Evolutionary conservation across 2,329 filamentous ascomycete species (phyloP).

Genomic region (Diaporthe australafricana): DNA sequence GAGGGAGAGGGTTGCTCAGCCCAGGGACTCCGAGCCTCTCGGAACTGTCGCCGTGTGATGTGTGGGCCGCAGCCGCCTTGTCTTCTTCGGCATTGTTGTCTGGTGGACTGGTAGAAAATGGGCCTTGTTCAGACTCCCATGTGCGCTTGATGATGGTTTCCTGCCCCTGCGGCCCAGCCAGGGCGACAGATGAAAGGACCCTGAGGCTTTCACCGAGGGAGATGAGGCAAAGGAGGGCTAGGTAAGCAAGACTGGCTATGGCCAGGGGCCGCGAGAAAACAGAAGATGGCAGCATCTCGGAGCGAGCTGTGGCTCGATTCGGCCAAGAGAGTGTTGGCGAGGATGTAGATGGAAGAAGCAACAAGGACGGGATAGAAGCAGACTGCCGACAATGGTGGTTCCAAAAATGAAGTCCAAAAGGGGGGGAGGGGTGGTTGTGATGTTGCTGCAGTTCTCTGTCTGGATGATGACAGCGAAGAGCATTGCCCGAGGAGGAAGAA

Average conservation of each 20-base stretch:
- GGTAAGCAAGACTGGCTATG: slow-evolving; percentile 11
- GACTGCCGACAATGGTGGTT: slow-evolving; percentile 36
- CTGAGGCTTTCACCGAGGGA: slow-evolving; percentile 30
- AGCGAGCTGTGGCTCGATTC: not conserved
- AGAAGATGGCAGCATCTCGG: slow-evolving; percentile 34
- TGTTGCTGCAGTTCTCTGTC: not conserved
- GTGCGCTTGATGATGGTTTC: slow-evolving; percentile 13
- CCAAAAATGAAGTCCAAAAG: slow-evolving; percentile 40
- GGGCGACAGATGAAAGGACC: slow-evolving; percentile 8
- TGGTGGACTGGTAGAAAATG: slow-evolving; percentile 6
- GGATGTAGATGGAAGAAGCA: not conserved
- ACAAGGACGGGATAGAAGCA: slow-evolving; percentile 13
- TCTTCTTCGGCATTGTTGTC: not conserved
- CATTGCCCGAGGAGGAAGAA: not conserved
- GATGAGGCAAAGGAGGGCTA: slow-evolving; percentile 30
- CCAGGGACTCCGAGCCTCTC: slow-evolving; percentile 22
- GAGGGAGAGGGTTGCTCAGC: slow-evolving; percentile 8
- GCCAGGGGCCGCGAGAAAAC: slow-evolving; percentile 24
- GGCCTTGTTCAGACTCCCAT: slow-evolving; percentile 35
- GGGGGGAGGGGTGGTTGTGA: slow-evolving; percentile 7
- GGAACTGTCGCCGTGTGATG: not conserved
- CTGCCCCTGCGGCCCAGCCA: not conserved
- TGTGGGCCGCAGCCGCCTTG: not conserved
- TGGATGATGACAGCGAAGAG: not conserved
- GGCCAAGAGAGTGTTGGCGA: not conserved